Evolutionary conservation across 1,284 basidiomycete species (phyloP), one percentile per base, ranked within the genome.

Genomic region (Schizophyllum commune): DNA sequence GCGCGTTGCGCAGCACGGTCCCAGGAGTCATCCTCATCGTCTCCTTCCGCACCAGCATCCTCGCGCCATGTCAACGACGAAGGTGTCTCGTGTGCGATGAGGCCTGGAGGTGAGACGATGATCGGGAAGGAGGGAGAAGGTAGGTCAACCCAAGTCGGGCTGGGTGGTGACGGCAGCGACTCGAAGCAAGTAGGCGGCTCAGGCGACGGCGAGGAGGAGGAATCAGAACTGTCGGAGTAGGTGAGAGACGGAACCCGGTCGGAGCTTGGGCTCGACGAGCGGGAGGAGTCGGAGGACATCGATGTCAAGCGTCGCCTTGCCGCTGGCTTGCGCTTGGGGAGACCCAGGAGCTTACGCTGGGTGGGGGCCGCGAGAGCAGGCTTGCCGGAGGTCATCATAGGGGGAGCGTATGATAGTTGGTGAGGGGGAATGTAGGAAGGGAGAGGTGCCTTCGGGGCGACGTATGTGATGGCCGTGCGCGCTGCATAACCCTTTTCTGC

Each of bases 381-480:
- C n/a, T n/a, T n/a, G n/a, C n/a, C n/a, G n/a, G n/a, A n/a, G n/a
- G n/a, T n/a, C n/a, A n/a, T n/a, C n/a, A n/a, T n/a, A n/a, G n/a
- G n/a, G n/a, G n/a, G n/a, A n/a, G n/a, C n/a, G n/a, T n/a, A n/a
- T n/a, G n/a, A n/a, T n/a, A n/a, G n/a, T n/a, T n/a, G n/a, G n/a
- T n/a, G n/a, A n/a, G n/a, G n/a, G n/a, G n/a, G n/a, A n/a, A n/a
- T 54, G 56, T 64, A 58, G 2, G 63, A 32, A 27, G 63, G 58
- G 4, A 60, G 58, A 5, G 65, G 65, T 5, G 62, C 60, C n/a
- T 32, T 9, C 7, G 62, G 47, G 11, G 58, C 59, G 27, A 60
- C 52, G 62, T 39, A 61, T 6, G 65, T 65, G 27, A 61, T 63
- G 0, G 65, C 59, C 5, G 65, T 60, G 20, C 57, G 62, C 1